phyloP scores from a whole-genome alignment of 2,329 filamentous ascomycete genomes.

The Colletotrichum sp. region DNA sequence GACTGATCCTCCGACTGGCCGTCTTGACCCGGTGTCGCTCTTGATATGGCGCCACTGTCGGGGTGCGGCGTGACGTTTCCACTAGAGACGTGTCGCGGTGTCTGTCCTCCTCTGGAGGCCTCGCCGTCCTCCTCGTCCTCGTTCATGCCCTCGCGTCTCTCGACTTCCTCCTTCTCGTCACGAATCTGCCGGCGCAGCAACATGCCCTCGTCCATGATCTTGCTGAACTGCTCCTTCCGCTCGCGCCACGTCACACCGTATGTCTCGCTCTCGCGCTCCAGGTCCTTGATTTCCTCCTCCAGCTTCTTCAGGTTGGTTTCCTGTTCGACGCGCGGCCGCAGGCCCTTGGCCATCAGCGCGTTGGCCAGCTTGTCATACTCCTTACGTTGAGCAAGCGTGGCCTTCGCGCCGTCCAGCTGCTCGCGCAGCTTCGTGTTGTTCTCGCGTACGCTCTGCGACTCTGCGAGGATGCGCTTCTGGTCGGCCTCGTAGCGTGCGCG shows the following conservation, averaged over 20 bases:
- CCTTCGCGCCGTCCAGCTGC: conserved; percentile 79
- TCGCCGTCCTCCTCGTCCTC: conserved; percentile 68
- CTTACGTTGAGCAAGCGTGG: conserved; percentile 78
- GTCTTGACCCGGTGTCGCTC: conserved; percentile 33
- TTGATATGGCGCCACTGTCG: conserved; percentile 44
- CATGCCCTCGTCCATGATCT: conserved; percentile 91
- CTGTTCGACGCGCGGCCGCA: conserved; percentile 87
- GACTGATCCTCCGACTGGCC: conserved; percentile 34
- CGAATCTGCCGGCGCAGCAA: conserved; percentile 83
- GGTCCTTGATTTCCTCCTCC: conserved; percentile 84
- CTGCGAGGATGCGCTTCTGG: conserved; percentile 78
- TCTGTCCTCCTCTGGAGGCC: conserved; percentile 49
- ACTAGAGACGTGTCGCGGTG: conserved; percentile 54
- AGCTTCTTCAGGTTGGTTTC: conserved; percentile 78
- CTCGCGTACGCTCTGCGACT: conserved; percentile 78
- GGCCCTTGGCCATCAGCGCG: conserved; percentile 53
- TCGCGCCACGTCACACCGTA: conserved; percentile 87
- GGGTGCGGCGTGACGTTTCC: conserved; percentile 57
- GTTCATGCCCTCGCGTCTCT: conserved; percentile 83
- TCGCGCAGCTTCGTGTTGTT: conserved; percentile 74
- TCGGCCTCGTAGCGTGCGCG: conserved; percentile 83
- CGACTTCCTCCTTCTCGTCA: conserved; percentile 94
- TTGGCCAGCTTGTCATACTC: conserved; percentile 89
- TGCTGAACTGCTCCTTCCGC: conserved; percentile 83
- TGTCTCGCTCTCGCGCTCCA: conserved; percentile 82